Base-by-base conservation (phyloP, 805 yeast genomes). In the Geotrichum ghanense region DNA sequence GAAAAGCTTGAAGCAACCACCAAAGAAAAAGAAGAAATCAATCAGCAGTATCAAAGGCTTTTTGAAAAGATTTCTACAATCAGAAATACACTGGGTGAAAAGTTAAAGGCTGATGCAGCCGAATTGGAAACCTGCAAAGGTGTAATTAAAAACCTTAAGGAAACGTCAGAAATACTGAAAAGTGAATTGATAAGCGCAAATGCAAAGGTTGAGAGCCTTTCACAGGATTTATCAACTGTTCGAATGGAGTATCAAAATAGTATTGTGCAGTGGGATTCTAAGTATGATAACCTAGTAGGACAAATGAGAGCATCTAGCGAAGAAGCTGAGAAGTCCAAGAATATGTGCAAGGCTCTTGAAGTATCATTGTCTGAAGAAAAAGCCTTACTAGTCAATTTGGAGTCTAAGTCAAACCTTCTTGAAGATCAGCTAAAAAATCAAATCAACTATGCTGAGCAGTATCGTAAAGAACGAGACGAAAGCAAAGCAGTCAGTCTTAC, bases 1-100 rank as follows among this genome's bases (percentile, higher is more conserved):
- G 64, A 61, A 2, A 84, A 82, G 53, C 65, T 84, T 17, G 85
- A 31, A n/a, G 67, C 65, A 3, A 69, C 75, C 1, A 75, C 75
- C 52, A 74, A 70, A 16, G 68, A 66, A 42, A 60, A 73, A 20
- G 71, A 64, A 27, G 63, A 61, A 21, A 53, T 58, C 17, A 71
- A 66, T 42, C 60, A 56, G 20, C 75, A 75, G 51, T 61, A 77
- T 44, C 65, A 65, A 44, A 51, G 50, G 20, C 53, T 68, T 12
- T 53, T 65, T 23, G 68, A 60, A 31, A 61, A 64, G 43, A 63
- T 68, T 26, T 53, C 65, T 6, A 60, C 58, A 19, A 65, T 69
- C 48, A 64, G 65, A 45, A 43, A 56, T 10, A 58, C 67, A 3
- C 62, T 59, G 65, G 75, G 63, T 60, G 75, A 60, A 68, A 70